Percentiles rank a stretch among this genome's conserved stretches.
phyloP scores from a whole-genome alignment of 148 eudicot species.

The Heliamphora exappendiculata region DNA sequence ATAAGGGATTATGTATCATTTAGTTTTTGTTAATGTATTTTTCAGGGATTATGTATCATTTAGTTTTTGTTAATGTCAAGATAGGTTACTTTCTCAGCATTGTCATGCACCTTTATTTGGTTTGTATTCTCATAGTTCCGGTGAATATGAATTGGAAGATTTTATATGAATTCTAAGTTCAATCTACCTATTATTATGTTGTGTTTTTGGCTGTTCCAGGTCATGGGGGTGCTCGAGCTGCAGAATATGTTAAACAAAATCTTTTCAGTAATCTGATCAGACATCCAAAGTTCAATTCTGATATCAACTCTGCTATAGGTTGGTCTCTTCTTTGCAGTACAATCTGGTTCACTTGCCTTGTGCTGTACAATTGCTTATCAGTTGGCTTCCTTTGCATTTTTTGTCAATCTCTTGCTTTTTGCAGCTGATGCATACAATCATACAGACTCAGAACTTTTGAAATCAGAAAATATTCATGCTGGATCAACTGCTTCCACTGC shows the following conservation, averaged over 20 bases:
- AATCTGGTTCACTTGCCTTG: slow-evolving; percentile 2
- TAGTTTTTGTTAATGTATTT: neutral
- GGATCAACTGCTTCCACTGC: slow-evolving; percentile 99
- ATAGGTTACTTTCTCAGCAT: neutral
- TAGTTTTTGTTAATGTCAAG: neutral
- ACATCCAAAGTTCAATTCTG: slow-evolving; percentile 93
- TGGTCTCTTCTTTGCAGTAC: slow-evolving; percentile 11
- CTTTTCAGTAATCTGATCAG: slow-evolving; percentile 85
- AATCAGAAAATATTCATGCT: slow-evolving; percentile 84
- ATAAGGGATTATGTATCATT: neutral
- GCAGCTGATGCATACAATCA: slow-evolving; percentile 91
- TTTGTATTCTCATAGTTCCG: neutral
- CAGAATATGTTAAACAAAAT: slow-evolving; percentile 87
- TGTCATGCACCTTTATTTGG: neutral
- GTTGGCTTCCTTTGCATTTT: neutral
- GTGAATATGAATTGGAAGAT: neutral
- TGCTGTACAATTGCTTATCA: neutral
- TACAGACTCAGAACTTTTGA: slow-evolving; percentile 86
- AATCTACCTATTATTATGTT: neutral
- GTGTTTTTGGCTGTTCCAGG: slow-evolving; percentile 35
- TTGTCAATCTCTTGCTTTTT: slow-evolving; percentile 9
- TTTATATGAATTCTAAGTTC: neutral
- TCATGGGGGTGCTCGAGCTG: slow-evolving; percentile 99
- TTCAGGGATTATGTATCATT: neutral
- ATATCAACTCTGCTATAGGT: slow-evolving; percentile 95